Conservation (phyloP, 495 filamentous ascomycete genomes). For the Oleoguttula mirabilis region DNA sequence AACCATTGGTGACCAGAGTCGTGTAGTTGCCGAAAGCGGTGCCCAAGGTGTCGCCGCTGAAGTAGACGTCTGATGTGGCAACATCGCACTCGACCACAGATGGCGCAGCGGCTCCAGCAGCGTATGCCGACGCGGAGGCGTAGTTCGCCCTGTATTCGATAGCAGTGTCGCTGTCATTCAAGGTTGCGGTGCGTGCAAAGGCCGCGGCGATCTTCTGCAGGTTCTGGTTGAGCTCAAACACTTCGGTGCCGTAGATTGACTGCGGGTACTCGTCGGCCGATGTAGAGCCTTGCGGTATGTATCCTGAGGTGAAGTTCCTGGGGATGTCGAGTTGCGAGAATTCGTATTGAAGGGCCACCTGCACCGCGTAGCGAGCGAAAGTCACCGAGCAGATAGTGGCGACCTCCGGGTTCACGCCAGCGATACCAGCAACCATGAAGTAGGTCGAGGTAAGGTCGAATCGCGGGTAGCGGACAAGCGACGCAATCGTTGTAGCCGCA, state of each 20-base stretch:
- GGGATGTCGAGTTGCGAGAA: constrained; percentile 61
- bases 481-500: constrained; percentile 49
- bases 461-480: constrained; percentile 44
- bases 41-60: constrained; percentile 46
- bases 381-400: constrained; percentile 51
- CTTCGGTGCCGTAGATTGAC: constrained; percentile 62
- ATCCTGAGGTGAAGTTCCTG: constrained; percentile 51
- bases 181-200: constrained; percentile 43
- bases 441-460: constrained; percentile 60
- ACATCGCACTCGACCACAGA: constrained; percentile 54
- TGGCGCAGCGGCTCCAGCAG: constrained; percentile 41
- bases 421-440: constrained; percentile 61
- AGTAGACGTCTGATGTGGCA: constrained; percentile 63
- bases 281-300: constrained; percentile 48
- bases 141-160: constrained; percentile 51
- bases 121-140: constrained; percentile 30
- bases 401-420: constrained; percentile 56
- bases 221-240: constrained; percentile 56
- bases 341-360: constrained; percentile 64
- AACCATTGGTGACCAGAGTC: constrained; percentile 52
- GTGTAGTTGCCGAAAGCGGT: constrained; percentile 57
- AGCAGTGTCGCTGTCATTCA: constrained; percentile 44
- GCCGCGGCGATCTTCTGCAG: constrained; percentile 44
- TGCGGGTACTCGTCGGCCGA: constrained; percentile 47
- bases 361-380: constrained; percentile 56